These are phyloP conservation scores for Lycium barbarum DNA, from an alignment of 257 asterid species.

Conservation along the genomic window DNA sequence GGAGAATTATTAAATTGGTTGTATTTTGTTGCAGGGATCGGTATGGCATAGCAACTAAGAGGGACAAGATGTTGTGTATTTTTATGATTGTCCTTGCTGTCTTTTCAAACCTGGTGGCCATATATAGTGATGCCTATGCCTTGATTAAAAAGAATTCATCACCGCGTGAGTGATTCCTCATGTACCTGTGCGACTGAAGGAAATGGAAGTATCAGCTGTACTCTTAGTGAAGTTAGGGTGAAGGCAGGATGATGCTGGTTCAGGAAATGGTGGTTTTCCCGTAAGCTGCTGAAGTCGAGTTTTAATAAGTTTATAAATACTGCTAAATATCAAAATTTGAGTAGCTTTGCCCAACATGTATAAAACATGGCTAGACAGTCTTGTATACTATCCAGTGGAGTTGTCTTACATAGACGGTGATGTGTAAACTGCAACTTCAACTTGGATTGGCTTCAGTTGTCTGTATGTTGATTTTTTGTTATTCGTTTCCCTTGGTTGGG, in stretches of 20 bases:
- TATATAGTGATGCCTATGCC: conserved; percentile 90
- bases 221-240: conserved; percentile 32
- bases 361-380: background rate
- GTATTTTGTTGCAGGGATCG: conserved; percentile 70
- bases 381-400: background rate
- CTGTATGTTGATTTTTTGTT: background rate
- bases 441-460: conserved; percentile 4
- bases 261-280: conserved; percentile 20
- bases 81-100: conserved; percentile 87
- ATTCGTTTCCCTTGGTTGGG: background rate
- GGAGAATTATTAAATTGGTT: background rate
- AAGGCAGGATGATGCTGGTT: conserved; percentile 29
- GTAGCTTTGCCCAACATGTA: conserved; percentile 42
- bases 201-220: conserved; percentile 29
- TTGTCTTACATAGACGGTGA: background rate
- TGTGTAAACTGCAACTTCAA: conserved; percentile 13
- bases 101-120: conserved; percentile 83
- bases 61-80: conserved; percentile 69
- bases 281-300: conserved; percentile 28
- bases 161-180: conserved; percentile 50
- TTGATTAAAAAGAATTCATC: conserved; percentile 76
- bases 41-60: conserved; percentile 77
- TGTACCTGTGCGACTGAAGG: background rate
- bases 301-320: conserved; percentile 30
- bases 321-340: conserved; percentile 50